Conservation (phyloP, 352 stramenopile species). For the Globisporangium nagaii region DNA sequence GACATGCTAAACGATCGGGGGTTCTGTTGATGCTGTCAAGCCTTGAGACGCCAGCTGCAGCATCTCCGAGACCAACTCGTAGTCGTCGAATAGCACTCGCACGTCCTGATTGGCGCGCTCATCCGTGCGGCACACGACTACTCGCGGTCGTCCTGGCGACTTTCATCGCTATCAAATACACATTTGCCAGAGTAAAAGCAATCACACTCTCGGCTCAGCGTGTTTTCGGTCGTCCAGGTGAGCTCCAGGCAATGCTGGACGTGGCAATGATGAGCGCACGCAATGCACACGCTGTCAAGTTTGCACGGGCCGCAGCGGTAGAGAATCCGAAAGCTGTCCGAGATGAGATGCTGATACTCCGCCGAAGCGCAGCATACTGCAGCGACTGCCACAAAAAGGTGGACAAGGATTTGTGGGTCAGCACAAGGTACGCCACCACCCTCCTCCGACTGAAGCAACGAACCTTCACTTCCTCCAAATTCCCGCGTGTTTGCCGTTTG, state of each 20-base stretch:
- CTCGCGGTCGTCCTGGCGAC: background rate
- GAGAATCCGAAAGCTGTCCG: slow-evolving; percentile 69
- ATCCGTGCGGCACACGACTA: background rate
- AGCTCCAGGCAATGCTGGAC: slow-evolving; percentile 57
- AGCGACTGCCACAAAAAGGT: slow-evolving; percentile 18
- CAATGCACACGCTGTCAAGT: slow-evolving; percentile 50
- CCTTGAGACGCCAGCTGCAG: slow-evolving; percentile 57
- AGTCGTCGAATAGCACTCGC: slow-evolving; percentile 3
- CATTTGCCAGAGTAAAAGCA: slow-evolving; percentile 35
- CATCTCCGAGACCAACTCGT: slow-evolving; percentile 58
- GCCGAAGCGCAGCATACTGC: slow-evolving; percentile 44
- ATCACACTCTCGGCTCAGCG: slow-evolving; percentile 29
- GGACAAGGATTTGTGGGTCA: background rate
- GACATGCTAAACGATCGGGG: background rate
- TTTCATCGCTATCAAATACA: slow-evolving; percentile 14
- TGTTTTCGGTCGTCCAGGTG: slow-evolving; percentile 46
- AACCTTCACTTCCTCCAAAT: slow-evolving; percentile 44
- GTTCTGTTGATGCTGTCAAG: slow-evolving; percentile 21
- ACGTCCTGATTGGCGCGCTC: background rate
- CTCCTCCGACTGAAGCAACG: too few relatives aligned
- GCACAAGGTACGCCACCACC: background rate
- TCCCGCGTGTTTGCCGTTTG: slow-evolving; percentile 14
- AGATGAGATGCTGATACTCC: slow-evolving; percentile 54
- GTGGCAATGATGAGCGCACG: slow-evolving; percentile 63
- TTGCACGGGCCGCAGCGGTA: slow-evolving; percentile 57